Base-by-base conservation (phyloP, 768 basidiomycete genomes). In the Mycena latifolia region DNA sequence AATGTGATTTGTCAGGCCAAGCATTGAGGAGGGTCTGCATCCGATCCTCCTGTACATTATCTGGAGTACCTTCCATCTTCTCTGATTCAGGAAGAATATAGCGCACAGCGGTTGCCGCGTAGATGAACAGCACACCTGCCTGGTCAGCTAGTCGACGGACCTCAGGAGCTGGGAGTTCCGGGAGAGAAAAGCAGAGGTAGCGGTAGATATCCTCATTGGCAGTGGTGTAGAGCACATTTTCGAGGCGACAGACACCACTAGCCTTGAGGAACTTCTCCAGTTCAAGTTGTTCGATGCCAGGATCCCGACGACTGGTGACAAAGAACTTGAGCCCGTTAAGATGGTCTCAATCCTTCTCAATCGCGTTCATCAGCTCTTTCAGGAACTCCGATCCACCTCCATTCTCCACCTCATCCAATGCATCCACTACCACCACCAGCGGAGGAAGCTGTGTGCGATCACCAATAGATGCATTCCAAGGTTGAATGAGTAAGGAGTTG, bases 331-430 rank as follows among this genome's bases (percentile, higher is more conserved):
- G n/a, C n/a, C n/a, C n/a, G n/a, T n/a, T n/a, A n/a, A n/a, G n/a
- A n/a, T n/a, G n/a, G n/a, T n/a, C n/a, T n/a, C n/a, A n/a, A n/a
- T n/a, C n/a, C n/a, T n/a, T n/a, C n/a, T n/a, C n/a, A n/a, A n/a
- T n/a, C n/a, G n/a, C n/a, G n/a, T n/a, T n/a, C n/a, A n/a, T n/a
- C n/a, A n/a, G n/a, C n/a, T n/a, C n/a, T n/a, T n/a, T n/a, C n/a
- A n/a, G n/a, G n/a, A n/a, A n/a, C n/a, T n/a, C n/a, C n/a, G n/a
- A n/a, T n/a, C n/a, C n/a, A n/a, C n/a, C n/a, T n/a, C n/a, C n/a
- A n/a, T n/a, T n/a, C n/a, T n/a, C n/a, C n/a, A n/a, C n/a, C 37
- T 57, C 56, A 35, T 57, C 56, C 6, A 57, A 35, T 0, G 56
- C 56, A 47, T 57, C 56, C 14, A 57, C 5, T 1, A 57, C 46